Base-by-base conservation (phyloP, 2,329 filamentous ascomycete species). In the Paecilomyces dactylethromorphus region DNA sequence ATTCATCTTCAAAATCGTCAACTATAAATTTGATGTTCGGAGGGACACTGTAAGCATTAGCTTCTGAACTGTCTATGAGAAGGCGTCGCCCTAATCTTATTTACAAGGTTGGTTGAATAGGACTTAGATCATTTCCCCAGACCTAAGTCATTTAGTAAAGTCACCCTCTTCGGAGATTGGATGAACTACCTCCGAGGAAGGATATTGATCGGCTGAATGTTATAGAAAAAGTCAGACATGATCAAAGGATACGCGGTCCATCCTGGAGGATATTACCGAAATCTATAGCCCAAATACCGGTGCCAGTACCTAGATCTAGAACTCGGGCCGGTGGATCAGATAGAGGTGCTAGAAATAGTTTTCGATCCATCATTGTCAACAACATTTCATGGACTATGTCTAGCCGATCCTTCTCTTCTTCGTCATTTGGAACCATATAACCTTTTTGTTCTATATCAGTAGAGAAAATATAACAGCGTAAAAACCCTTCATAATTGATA, bases 11-110 rank as follows among this genome's bases (percentile, higher is more conserved):
- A n/a, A n/a, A n/a, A n/a, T n/a, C n/a, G n/a, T n/a, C 78, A 75
- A 58, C 77, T 78, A 83, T 73, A 62, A 84, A 85, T 26, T 76
- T 75, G 21, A 84, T 77, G 62, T 85, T 85, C 2, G 82, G 79
- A 3, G 83, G 83, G 11, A 85, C 69, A 62, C 62, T 62, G 35
- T 33, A 54, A 5, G 1, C n/a, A 39, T 52, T 21, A 22, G 49
- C 3, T 52, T 52, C 12, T 52, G 6, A 24, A n/a, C 11, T 10
- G 22, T 22, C 8, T 22, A 21, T 52, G 21, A 18, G 15, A 10
- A 51, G 3, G 22, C 8, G 24, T 21, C 8, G 18, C n/a, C n/a
- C 21, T 52, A n/a, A 7, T 12, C 11, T 22, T n/a, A n/a, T 21
- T 52, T 52, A 52, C 49, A n/a, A 22, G 49, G 7, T 52, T 2